phyloP scores from a whole-genome alignment of 257 asterid genomes.

The Parsonsia alboflavescens region DNA sequence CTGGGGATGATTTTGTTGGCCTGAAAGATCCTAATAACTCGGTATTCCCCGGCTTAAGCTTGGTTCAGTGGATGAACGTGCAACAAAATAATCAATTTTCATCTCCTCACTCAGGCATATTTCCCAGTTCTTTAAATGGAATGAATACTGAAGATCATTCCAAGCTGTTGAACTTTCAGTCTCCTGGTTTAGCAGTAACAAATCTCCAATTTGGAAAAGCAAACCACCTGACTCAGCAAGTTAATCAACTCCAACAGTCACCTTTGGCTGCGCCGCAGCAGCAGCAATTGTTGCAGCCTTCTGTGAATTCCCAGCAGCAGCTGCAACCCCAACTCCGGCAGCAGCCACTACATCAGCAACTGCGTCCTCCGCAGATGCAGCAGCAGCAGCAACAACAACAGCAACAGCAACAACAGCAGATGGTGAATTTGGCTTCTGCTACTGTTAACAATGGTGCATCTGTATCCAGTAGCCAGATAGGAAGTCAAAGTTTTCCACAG shows the following conservation, averaged over 20 bases:
- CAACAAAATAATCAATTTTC: conserved; percentile 68
- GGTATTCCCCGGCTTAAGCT: conserved; percentile 78
- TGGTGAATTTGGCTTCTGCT: conserved; percentile 28
- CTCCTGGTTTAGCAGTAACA: conserved; percentile 46
- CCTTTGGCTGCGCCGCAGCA: conserved; percentile 32
- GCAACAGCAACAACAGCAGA: conserved; percentile 35
- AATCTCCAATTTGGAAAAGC: conserved; percentile 58
- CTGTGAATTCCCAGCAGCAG: conserved; percentile 19
- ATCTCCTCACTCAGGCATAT: conserved; percentile 42
- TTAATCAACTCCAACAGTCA: conserved; percentile 46
- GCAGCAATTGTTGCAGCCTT: conserved; percentile 13
- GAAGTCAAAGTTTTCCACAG: conserved; percentile 52
- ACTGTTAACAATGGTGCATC: conserved; percentile 21
- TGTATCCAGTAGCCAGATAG: conserved; percentile 31
- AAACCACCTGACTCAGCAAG: conserved; percentile 45
- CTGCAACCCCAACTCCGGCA: conserved; percentile 10
- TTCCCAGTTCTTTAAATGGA: conserved; percentile 34
- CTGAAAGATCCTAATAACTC: conserved; percentile 72
- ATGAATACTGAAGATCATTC: conserved; percentile 53
- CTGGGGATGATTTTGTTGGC: conserved; percentile 58
- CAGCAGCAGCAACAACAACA: conserved; percentile 29
- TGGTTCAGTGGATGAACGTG: conserved; percentile 98
- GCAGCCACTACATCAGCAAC: conserved; percentile 21
- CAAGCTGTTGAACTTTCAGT: conserved; percentile 69
- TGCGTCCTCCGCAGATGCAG: conserved; percentile 22